phyloP scores from a whole-genome alignment of 2,329 filamentous ascomycete species.

The Talaromyces pinophilus region DNA sequence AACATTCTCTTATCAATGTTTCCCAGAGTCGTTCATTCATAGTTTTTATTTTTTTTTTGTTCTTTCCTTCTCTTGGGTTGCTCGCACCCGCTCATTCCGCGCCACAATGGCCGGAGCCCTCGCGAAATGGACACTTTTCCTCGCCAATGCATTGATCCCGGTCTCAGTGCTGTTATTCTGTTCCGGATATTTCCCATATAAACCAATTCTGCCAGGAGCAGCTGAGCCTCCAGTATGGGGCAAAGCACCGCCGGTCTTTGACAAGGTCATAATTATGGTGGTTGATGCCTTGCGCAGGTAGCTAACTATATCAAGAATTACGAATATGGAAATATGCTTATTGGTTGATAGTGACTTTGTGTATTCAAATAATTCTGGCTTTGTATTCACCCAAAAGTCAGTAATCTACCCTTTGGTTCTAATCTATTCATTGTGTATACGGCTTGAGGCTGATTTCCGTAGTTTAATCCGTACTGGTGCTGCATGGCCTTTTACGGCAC shows the following conservation, averaged over 20 bases:
- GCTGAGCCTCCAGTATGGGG: slow-evolving; percentile 63
- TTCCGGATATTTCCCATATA: slow-evolving; percentile 95
- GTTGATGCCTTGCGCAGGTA: slow-evolving; percentile 91
- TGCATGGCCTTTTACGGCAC: slow-evolving; percentile 90
- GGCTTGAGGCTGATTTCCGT: slow-evolving; percentile 20
- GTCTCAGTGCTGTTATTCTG: slow-evolving; percentile 76
- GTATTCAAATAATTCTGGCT: slow-evolving; percentile 76
- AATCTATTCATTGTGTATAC: not conserved
- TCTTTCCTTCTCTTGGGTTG: not conserved
- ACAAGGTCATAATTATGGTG: slow-evolving; percentile 95
- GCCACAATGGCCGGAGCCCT: slow-evolving; percentile 18
- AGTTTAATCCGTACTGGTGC: slow-evolving; percentile 81
- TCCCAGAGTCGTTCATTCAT: not conserved
- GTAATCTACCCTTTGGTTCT: slow-evolving; percentile 14
- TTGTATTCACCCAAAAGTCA: slow-evolving; percentile 83
- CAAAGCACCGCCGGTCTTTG: slow-evolving; percentile 70
- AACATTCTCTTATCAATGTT: not conserved
- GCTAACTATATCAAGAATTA: slow-evolving; percentile 10
- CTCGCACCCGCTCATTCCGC: not conserved
- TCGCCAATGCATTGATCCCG: slow-evolving; percentile 77
- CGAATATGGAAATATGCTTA: not conserved
- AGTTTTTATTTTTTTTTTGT: not conserved
- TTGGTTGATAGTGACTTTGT: slow-evolving; percentile 78
- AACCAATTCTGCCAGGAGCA: slow-evolving; percentile 84
- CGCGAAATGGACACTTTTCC: slow-evolving; percentile 50